Percentiles rank a stretch among this genome's conserved stretches.
These are phyloP conservation scores for Metschnikowia noctiluminum DNA, from an alignment of 805 yeast species.

Conservation along the genomic window DNA sequence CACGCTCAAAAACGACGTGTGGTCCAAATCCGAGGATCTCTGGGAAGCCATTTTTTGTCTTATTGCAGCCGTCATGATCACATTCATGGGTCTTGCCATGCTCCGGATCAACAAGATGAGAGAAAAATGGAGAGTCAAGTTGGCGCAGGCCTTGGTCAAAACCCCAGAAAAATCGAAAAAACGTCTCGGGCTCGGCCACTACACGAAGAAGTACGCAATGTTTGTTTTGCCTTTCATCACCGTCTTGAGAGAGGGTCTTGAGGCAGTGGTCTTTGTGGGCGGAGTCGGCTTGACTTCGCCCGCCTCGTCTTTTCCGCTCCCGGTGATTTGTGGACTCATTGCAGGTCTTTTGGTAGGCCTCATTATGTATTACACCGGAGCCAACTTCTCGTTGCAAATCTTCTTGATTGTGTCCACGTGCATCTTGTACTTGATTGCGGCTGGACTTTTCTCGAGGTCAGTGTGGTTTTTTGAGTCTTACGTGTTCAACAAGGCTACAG, in stretches of 20 bases:
- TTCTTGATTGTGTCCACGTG: slow-evolving; percentile 87
- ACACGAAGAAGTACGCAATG: slow-evolving; percentile 77
- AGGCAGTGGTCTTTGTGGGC: slow-evolving; percentile 44
- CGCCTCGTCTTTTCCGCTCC: slow-evolving; percentile 72
- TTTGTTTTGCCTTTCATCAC: slow-evolving; percentile 88
- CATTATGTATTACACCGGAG: slow-evolving; percentile 76
- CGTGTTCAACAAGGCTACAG: slow-evolving; percentile 60
- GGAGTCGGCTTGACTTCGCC: slow-evolving; percentile 38
- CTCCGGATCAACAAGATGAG: slow-evolving; percentile 93
- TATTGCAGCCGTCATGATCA: slow-evolving; percentile 84
- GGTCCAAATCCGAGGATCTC: slow-evolving; percentile 51
- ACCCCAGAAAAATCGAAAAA: slow-evolving; percentile 31
- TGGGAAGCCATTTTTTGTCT: slow-evolving; percentile 26
- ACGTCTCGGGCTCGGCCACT: slow-evolving; percentile 48
- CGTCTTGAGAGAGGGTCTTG: slow-evolving; percentile 87
- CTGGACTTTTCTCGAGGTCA: slow-evolving; percentile 75
- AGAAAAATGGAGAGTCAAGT: slow-evolving; percentile 51
- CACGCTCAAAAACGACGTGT: slow-evolving; percentile 58
- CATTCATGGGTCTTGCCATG: slow-evolving; percentile 96
- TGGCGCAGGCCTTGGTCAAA: slow-evolving; percentile 65
- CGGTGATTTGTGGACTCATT: slow-evolving; percentile 80
- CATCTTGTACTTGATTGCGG: slow-evolving; percentile 52
- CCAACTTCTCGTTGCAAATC: slow-evolving; percentile 74
- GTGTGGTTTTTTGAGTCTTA: slow-evolving; percentile 84
- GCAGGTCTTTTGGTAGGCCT: slow-evolving; percentile 75